Conservation (phyloP, 2,329 filamentous ascomycete species). For the Trichoderma harzianum region DNA sequence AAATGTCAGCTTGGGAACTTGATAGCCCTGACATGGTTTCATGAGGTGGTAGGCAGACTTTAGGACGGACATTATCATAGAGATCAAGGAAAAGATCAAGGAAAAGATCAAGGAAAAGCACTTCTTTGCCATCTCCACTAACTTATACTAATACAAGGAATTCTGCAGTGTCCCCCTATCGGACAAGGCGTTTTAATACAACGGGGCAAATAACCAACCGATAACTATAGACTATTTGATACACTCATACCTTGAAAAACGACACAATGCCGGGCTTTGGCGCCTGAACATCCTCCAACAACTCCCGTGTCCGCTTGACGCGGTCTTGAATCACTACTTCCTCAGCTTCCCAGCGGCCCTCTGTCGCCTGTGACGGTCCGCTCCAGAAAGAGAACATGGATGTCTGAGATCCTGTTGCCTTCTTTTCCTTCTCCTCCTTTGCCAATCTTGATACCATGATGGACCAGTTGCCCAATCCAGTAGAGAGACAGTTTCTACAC, state of each 20-base stretch:
- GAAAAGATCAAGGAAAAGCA: neutral
- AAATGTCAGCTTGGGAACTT: neutral
- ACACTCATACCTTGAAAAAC: slow-evolving; percentile 40
- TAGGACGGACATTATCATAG: too few species aligned
- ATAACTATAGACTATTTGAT: neutral
- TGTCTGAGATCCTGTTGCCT: slow-evolving; percentile 33
- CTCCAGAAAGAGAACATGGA: slow-evolving; percentile 39
- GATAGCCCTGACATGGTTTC: neutral
- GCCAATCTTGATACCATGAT: slow-evolving; percentile 71
- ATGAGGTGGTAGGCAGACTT: neutral
- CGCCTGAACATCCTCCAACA: slow-evolving; percentile 48
- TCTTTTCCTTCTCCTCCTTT: slow-evolving; percentile 43
- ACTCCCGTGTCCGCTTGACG: slow-evolving; percentile 47
- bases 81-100: neutral
- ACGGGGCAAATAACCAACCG: neutral
- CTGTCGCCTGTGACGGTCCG: slow-evolving; percentile 32
- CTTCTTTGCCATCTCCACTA: neutral
- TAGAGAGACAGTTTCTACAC: slow-evolving; percentile 73
- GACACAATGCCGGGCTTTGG: slow-evolving; percentile 34
- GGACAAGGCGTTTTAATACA: neutral
- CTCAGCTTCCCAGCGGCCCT: slow-evolving; percentile 53
- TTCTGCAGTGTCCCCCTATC: neutral
- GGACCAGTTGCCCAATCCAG: slow-evolving; percentile 78
- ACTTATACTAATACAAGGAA: slow-evolving; percentile 9
- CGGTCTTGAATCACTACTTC: slow-evolving; percentile 53